phyloP scores from a whole-genome alignment of 139 green algal species.

The Edaphochlamys debaryana region DNA sequence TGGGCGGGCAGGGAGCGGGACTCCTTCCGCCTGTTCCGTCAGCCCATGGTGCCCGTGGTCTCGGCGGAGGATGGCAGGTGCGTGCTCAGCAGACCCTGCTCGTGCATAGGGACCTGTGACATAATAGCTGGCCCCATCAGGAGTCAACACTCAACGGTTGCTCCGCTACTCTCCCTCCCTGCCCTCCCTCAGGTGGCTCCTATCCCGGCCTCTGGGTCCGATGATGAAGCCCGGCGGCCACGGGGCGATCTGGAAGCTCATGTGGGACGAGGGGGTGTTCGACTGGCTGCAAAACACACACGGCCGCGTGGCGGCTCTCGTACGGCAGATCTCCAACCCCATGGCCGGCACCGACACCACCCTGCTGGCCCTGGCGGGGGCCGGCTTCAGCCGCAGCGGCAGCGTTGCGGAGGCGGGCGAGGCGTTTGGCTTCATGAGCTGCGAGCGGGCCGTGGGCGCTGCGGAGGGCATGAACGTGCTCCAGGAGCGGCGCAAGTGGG shows the following conservation, averaged over 20 bases:
- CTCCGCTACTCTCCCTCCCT: too few relatives aligned
- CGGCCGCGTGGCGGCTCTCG: constrained; percentile 25
- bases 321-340: constrained; percentile 95
- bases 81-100: too few relatives aligned
- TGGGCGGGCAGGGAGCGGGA: constrained; percentile 89
- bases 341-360: constrained; percentile 93
- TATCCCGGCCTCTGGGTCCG: constrained; percentile 64
- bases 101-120: too few relatives aligned
- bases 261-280: constrained; percentile 93
- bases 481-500: constrained; percentile 58
- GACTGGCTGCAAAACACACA: constrained; percentile 72
- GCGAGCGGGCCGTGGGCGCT: constrained; percentile 90
- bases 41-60: constrained; percentile 96
- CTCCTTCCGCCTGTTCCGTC: constrained; percentile 86
- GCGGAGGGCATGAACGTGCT: constrained; percentile 98
- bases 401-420: constrained; percentile 21
- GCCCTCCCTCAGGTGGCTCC: constrained; percentile 62
- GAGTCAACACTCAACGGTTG: too few relatives aligned
- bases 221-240: constrained; percentile 97
- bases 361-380: constrained; percentile 91
- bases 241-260: constrained; percentile 99
- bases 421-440: constrained; percentile 96
- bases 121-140: too few relatives aligned
- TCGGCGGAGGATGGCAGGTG: constrained; percentile 79
- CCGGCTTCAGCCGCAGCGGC: constrained; percentile 49